These are phyloP conservation scores for Miamiensis avidus DNA, from an alignment of 169 alveolate genomes.

Conservation along the genomic window DNA sequence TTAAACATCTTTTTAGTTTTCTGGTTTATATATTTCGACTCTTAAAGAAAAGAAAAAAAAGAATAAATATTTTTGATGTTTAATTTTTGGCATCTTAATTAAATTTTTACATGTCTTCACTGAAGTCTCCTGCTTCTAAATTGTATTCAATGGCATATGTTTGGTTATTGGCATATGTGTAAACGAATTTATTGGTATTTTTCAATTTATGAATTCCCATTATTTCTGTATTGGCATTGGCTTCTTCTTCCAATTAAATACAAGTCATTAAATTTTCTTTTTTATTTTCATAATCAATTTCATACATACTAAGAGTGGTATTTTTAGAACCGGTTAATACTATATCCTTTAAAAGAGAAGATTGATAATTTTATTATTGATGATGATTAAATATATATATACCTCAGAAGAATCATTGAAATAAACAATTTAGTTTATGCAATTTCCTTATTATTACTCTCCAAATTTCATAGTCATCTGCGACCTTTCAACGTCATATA, in stretches of 20 bases:
- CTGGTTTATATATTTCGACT: neutral
- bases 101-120: constrained; percentile 10
- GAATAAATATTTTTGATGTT: too few relatives aligned
- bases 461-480: neutral
- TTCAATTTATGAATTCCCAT: constrained; percentile 2
- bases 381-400: too few relatives aligned
- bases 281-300: neutral
- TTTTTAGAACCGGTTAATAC: constrained; percentile 4
- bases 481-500: constrained; percentile 4
- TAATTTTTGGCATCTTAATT: neutral
- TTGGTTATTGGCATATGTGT: constrained; percentile 8
- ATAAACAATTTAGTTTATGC: too few relatives aligned
- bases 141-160: neutral
- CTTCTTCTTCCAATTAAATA: neutral
- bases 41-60: too few relatives aligned
- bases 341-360: neutral
- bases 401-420: neutral
- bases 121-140: neutral
- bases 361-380: neutral
- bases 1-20: constrained; percentile 9
- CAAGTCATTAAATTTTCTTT: neutral
- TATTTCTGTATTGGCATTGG: neutral
- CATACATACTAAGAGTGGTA: constrained; percentile 1
- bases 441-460: neutral
- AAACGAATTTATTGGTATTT: neutral